phyloP scores from a whole-genome alignment of 306 rosid genomes.

The Casuarina equisetifolia region DNA sequence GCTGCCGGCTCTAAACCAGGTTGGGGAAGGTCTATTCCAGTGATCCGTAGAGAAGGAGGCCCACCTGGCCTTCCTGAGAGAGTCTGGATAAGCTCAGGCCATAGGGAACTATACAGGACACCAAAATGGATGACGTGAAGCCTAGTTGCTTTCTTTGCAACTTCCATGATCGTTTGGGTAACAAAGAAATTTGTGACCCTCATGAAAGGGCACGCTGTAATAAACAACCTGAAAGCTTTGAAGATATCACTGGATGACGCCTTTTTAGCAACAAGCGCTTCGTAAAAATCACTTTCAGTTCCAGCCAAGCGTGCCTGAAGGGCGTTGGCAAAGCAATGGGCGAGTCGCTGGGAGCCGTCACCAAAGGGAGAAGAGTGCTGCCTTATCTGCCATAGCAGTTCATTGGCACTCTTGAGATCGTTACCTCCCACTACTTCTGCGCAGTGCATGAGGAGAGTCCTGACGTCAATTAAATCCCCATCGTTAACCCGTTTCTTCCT shows the following conservation, averaged over 20 bases:
- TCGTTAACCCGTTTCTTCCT: too few relatives aligned
- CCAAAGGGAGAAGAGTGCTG: conserved; percentile 61
- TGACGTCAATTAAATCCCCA: too few relatives aligned
- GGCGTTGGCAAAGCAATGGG: conserved; percentile 67
- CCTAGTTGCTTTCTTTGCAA: conserved; percentile 37
- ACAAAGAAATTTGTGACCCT: conserved; percentile 44
- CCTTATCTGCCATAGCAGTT: conserved; percentile 57
- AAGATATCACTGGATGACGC: conserved; percentile 48
- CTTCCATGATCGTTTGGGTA: conserved; percentile 40
- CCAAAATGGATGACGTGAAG: conserved; percentile 76
- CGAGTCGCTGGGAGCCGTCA: conserved; percentile 63
- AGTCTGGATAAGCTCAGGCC: conserved; percentile 63
- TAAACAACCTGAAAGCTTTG: conserved; percentile 51
- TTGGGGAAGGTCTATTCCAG: conserved; percentile 81
- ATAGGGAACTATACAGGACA: conserved; percentile 67
- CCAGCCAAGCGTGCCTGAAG: conserved; percentile 59
- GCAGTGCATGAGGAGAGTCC: conserved; percentile 12
- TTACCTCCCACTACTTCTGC: conserved; percentile 19
- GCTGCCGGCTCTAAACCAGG: conserved; percentile 70
- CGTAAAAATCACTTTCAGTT: conserved; percentile 23
- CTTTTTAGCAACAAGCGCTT: conserved; percentile 6
- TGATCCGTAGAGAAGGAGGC: conserved; percentile 43
- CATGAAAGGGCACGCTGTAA: conserved; percentile 55
- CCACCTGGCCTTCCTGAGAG: conserved; percentile 55
- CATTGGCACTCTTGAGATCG: conserved; percentile 57